These are phyloP conservation scores for Nicotiana tabacum DNA, from an alignment of 257 asterid species.

Conservation along the genomic window DNA sequence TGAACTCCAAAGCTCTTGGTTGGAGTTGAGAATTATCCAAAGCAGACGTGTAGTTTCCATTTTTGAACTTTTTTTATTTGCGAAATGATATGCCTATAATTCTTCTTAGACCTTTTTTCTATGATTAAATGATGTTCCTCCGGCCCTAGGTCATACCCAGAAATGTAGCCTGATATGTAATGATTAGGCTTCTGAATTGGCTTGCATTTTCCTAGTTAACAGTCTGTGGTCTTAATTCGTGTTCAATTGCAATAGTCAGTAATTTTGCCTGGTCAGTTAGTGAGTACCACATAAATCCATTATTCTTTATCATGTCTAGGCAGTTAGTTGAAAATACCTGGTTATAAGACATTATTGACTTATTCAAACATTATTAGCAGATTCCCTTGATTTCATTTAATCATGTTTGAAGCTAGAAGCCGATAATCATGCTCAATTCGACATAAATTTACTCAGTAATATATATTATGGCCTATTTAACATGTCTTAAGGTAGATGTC, in stretches of 20 bases:
- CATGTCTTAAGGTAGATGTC: neutral
- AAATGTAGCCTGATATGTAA: neutral
- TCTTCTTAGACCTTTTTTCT: neutral
- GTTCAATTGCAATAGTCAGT: neutral
- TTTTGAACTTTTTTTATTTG: too few species aligned
- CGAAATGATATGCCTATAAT: too few species aligned
- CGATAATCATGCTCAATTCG: neutral
- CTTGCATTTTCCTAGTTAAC: neutral
- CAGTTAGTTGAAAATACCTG: neutral
- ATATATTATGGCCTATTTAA: neutral
- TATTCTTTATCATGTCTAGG: neutral
- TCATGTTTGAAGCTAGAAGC: neutral
- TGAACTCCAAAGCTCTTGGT: too few species aligned
- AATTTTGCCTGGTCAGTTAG: neutral
- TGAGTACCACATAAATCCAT: neutral
- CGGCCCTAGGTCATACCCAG: neutral
- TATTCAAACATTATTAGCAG: neutral
- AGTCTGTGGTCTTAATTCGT: neutral
- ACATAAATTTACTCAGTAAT: neutral
- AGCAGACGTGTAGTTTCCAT: neutral
- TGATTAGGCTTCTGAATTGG: neutral
- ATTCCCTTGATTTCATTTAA: neutral
- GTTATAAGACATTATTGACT: neutral
- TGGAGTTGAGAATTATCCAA: too few species aligned
- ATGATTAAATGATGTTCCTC: neutral